Conservation (phyloP, 2,329 filamentous ascomycete species). For the Aspergillus clavatus region DNA sequence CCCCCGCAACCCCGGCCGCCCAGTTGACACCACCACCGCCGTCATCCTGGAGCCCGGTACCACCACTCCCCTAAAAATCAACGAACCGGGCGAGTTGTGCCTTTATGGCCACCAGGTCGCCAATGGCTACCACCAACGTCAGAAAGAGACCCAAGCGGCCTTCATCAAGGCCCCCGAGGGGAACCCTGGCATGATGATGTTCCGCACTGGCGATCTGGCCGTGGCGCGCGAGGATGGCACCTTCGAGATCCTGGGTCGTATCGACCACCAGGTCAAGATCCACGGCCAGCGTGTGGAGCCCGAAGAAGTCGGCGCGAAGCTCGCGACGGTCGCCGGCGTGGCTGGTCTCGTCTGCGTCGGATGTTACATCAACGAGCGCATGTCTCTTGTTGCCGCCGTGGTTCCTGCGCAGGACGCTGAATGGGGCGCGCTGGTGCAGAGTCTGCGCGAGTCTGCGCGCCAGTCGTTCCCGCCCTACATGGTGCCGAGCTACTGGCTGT, state of each 20-base stretch:
- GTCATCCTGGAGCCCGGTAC: background rate
- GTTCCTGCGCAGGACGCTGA: background rate
- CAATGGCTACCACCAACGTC: background rate
- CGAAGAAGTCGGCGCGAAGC: background rate
- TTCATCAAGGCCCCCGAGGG: background rate
- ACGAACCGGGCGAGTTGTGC: background rate
- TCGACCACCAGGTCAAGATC: slow-evolving; percentile 1
- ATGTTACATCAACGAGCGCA: background rate
- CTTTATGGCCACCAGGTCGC: background rate
- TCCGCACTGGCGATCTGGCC: slow-evolving; percentile 2
- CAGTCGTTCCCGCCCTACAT: background rate
- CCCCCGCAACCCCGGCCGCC: background rate
- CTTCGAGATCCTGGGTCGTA: slow-evolving; percentile 1
- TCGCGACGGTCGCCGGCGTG: background rate
- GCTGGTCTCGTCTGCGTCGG: background rate
- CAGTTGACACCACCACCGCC: background rate
- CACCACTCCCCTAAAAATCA: background rate
- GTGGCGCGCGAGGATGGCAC: background rate
- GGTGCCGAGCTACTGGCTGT: background rate
- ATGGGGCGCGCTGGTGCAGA: background rate
- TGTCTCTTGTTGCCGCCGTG: background rate
- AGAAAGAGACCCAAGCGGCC: background rate
- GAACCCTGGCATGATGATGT: background rate
- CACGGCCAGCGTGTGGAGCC: slow-evolving; percentile 3
- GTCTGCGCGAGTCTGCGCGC: background rate